Conservation (phyloP, 345 rosid species). For the Erucastrum elatum region DNA sequence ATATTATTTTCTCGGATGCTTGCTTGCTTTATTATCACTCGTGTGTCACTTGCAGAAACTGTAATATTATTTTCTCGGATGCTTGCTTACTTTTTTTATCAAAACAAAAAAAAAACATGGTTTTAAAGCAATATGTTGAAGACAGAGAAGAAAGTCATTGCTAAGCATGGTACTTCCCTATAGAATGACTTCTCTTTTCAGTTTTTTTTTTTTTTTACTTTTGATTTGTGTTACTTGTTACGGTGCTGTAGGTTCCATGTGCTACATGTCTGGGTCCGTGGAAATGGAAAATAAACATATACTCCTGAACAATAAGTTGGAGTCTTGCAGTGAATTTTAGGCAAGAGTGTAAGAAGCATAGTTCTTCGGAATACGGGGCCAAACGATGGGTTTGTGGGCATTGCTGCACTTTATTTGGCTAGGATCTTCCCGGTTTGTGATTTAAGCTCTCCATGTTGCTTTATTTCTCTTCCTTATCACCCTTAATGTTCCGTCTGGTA, state of each 20-base stretch:
- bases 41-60: too few species aligned
- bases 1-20: too few species aligned
- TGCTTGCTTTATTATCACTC: too few species aligned
- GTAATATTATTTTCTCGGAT: too few species aligned
- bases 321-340: constrained; percentile 96
- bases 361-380: constrained; percentile 62
- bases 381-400: constrained; percentile 81
- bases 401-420: constrained; percentile 91
- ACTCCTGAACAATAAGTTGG: constrained; percentile 91
- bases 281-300: constrained; percentile 81
- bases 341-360: constrained; percentile 76
- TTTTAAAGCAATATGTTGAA: too few species aligned
- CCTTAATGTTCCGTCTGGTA: not conserved
- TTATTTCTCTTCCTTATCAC: not conserved
- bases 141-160: constrained; percentile 38
- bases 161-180: constrained; percentile 69
- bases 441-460: not conserved
- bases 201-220: not conserved
- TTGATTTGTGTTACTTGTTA: not conserved
- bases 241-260: constrained; percentile 68
- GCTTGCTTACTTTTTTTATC: too few species aligned
- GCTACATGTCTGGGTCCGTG: constrained; percentile 91
- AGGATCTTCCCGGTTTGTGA: constrained; percentile 80
- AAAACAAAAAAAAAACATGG: too few species aligned
- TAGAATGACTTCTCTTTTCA: not conserved